These are phyloP conservation scores for Colletotrichum plurivorum DNA, from an alignment of 2,329 filamentous ascomycete genomes.

Conservation along the genomic window DNA sequence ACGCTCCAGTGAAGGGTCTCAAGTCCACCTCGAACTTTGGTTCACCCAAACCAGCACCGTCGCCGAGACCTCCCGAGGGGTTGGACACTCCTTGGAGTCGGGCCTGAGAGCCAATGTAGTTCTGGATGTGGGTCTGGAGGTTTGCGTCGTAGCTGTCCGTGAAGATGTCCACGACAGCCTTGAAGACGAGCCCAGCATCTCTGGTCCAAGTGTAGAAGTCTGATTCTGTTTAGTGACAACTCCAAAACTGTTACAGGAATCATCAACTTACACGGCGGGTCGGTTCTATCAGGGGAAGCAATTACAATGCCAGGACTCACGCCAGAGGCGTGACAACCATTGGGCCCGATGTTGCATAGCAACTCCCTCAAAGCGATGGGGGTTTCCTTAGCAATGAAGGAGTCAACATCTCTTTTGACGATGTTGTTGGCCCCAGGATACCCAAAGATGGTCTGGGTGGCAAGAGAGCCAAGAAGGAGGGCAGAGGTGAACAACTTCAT, in stretches of 20 bases:
- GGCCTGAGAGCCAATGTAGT: constrained; percentile 79
- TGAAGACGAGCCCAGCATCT: constrained; percentile 80
- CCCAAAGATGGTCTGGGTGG: constrained; percentile 66
- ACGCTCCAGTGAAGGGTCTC: constrained; percentile 74
- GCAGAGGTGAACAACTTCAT: constrained; percentile 67
- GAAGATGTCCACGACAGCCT: constrained; percentile 77
- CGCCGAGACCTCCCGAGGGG: constrained; percentile 72
- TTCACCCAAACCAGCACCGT: constrained; percentile 74
- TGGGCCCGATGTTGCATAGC: constrained; percentile 72
- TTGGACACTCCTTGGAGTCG: constrained; percentile 77
- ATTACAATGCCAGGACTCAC: constrained; percentile 67
- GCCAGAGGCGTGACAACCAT: constrained; percentile 64
- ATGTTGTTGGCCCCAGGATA: constrained; percentile 58
- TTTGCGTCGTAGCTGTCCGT: constrained; percentile 68
- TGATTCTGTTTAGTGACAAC: constrained; percentile 50
- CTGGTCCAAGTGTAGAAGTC: constrained; percentile 87
- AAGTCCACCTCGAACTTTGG: constrained; percentile 80
- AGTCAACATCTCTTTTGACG: constrained; percentile 64
- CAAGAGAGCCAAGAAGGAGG: constrained; percentile 65
- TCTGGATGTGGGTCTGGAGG: constrained; percentile 73
- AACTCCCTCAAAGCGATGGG: constrained; percentile 66
- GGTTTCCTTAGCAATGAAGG: constrained; percentile 66
- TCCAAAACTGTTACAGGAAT: background rate
- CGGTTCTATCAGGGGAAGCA: constrained; percentile 67
- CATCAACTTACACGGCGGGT: constrained; percentile 67